Percentiles rank a stretch among this genome's conserved stretches.
phyloP scores from a whole-genome alignment of 78 protist genomes.

The Planoprotostelium fungivorum region DNA sequence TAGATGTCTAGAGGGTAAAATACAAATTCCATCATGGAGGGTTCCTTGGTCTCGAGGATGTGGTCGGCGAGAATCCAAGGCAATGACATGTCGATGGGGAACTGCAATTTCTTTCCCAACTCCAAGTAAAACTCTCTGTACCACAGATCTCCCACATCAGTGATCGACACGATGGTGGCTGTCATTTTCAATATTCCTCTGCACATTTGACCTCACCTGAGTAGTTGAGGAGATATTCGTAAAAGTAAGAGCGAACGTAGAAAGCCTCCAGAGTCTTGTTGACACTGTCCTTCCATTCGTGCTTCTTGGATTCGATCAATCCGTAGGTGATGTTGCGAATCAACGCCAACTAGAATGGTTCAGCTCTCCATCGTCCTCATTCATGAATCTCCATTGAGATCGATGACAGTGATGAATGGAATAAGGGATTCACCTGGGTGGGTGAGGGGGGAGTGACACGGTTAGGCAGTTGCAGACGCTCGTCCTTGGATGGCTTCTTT shows the following conservation, averaged over 20 bases:
- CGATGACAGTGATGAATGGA: no score
- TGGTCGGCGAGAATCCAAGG: conserved; percentile 87
- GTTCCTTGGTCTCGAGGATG: conserved; percentile 47
- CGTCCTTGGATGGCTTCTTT: conserved; percentile 35
- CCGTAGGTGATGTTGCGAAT: conserved; percentile 16
- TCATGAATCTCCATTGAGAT: no score
- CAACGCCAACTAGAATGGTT: no score
- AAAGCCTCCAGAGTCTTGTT: conserved; percentile 12
- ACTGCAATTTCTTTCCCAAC: conserved; percentile 62
- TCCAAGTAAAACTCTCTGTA: conserved; percentile 85
- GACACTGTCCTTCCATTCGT: conserved; percentile 27
- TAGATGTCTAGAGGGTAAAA: conserved; percentile 83
- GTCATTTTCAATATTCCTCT: background rate
- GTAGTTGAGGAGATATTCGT: conserved; percentile 31
- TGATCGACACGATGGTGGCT: conserved; percentile 19
- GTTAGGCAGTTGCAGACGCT: conserved; percentile 22
- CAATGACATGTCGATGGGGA: conserved; percentile 84
- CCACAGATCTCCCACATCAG: conserved; percentile 87
- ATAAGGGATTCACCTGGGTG: conserved; percentile 69
- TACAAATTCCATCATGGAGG: conserved; percentile 47
- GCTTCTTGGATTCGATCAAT: conserved; percentile 24
- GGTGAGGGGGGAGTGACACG: conserved; percentile 52
- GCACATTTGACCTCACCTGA: background rate
- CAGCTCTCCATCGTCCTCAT: no score
- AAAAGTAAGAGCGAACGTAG: conserved; percentile 31